Conservation (phyloP, 2,329 filamentous ascomycete species). For the Didymella exigua region DNA sequence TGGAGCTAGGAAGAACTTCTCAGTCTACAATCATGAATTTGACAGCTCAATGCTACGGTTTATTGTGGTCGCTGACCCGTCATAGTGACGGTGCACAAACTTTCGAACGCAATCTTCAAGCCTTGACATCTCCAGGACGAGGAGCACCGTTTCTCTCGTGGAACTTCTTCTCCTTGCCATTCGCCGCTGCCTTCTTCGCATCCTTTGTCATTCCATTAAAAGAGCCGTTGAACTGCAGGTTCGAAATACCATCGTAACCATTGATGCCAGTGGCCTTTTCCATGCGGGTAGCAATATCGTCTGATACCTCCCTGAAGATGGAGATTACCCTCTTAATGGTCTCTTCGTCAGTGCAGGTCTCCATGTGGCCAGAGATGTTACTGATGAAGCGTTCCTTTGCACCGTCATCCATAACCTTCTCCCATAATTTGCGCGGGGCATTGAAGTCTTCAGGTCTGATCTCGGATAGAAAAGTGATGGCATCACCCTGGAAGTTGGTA, state of each 20-base stretch:
- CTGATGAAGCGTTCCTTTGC: conserved; percentile 64
- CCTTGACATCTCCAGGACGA: conserved; percentile 48
- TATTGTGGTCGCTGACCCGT: background rate
- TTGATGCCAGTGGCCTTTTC: conserved; percentile 68
- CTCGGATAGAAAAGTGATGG: conserved; percentile 58
- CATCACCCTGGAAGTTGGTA: conserved; percentile 56
- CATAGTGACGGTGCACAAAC: background rate
- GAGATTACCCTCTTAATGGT: conserved; percentile 68
- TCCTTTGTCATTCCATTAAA: conserved; percentile 66
- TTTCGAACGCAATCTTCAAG: background rate
- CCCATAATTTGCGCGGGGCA: conserved; percentile 64
- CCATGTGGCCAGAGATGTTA: conserved; percentile 68
- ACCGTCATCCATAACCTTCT: conserved; percentile 65
- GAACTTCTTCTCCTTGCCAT: conserved; percentile 51
- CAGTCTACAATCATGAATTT: background rate
- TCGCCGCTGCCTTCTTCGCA: conserved; percentile 55
- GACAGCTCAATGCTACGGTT: background rate
- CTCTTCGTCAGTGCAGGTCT: conserved; percentile 62
- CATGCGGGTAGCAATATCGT: conserved; percentile 62
- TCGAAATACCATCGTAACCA: conserved; percentile 63
- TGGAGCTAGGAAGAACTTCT: no score
- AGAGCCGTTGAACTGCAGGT: conserved; percentile 63
- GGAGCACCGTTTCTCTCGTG: conserved; percentile 58
- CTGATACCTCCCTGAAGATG: conserved; percentile 67
- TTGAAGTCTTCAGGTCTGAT: conserved; percentile 61